These are phyloP conservation scores for Poterioochromonas sp. DNA, from an alignment of 352 stramenopile species.

Conservation along the genomic window DNA sequence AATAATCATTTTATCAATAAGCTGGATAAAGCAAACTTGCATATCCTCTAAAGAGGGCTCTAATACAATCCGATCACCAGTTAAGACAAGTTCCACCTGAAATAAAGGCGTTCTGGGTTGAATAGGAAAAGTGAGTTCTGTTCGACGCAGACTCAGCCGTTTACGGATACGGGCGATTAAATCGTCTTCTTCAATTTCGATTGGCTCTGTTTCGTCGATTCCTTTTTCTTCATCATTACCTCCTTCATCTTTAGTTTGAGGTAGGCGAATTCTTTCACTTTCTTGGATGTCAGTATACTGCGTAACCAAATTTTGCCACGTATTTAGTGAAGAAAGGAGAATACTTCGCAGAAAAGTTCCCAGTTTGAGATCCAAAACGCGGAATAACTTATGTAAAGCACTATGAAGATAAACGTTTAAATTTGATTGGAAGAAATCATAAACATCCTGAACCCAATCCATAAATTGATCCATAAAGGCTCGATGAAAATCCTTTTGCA, in stretches of 20 bases:
- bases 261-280: neutral
- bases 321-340: constrained; percentile 52
- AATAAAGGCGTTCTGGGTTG: constrained; percentile 55
- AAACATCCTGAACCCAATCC: constrained; percentile 82
- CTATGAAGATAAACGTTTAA: constrained; percentile 50
- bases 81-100: constrained; percentile 59
- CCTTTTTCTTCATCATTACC: constrained; percentile 36
- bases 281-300: constrained; percentile 29
- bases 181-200: neutral
- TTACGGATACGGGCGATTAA: neutral
- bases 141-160: neutral
- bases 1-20: constrained; percentile 62
- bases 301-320: constrained; percentile 50
- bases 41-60: constrained; percentile 60
- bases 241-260: neutral
- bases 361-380: constrained; percentile 69
- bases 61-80: constrained; percentile 40
- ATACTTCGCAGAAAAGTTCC: constrained; percentile 63
- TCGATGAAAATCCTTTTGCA: constrained; percentile 63
- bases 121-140: constrained; percentile 28
- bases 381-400: constrained; percentile 63
- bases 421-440: constrained; percentile 80
- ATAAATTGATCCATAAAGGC: constrained; percentile 79
- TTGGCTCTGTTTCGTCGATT: neutral
- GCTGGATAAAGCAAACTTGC: constrained; percentile 58